phyloP scores from a whole-genome alignment of 2,329 filamentous ascomycete genomes.

The Talaromyces sp. region DNA sequence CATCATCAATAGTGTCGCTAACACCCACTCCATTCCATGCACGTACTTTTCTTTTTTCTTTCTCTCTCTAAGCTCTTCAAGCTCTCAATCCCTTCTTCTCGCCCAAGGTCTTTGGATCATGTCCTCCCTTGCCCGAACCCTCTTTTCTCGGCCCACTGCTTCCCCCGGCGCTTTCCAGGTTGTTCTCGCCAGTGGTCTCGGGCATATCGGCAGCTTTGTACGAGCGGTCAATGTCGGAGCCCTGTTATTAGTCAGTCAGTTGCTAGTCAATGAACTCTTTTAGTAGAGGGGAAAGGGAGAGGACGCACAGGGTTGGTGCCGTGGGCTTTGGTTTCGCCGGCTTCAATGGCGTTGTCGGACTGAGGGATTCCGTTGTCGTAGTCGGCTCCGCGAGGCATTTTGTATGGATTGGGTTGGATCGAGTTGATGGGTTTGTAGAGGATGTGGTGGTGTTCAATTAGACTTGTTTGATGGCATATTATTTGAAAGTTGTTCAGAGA shows the following conservation, averaged over 20 bases:
- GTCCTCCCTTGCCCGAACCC: conserved; percentile 32
- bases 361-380: conserved; percentile 33
- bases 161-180: conserved; percentile 18
- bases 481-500: no score
- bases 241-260: conserved; percentile 1
- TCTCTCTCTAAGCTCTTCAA: no score
- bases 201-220: conserved; percentile 30
- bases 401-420: conserved; percentile 9
- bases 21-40: not conserved
- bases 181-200: conserved; percentile 24
- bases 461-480: no score
- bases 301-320: conserved; percentile 20
- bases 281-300: not conserved
- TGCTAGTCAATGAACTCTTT: not conserved
- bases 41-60: no score
- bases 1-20: not conserved
- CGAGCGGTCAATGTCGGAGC: conserved; percentile 22
- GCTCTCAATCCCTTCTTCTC: conserved; percentile 29
- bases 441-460: not conserved
- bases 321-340: conserved; percentile 27
- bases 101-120: conserved; percentile 27
- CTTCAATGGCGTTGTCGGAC: conserved; percentile 33
- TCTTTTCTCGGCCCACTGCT: conserved; percentile 17
- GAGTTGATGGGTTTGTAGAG: not conserved
- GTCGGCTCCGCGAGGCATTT: conserved; percentile 36